Evolutionary conservation across 2,329 filamentous ascomycete genomes (phyloP).

Genomic region (Mycocentrospora acerina): DNA sequence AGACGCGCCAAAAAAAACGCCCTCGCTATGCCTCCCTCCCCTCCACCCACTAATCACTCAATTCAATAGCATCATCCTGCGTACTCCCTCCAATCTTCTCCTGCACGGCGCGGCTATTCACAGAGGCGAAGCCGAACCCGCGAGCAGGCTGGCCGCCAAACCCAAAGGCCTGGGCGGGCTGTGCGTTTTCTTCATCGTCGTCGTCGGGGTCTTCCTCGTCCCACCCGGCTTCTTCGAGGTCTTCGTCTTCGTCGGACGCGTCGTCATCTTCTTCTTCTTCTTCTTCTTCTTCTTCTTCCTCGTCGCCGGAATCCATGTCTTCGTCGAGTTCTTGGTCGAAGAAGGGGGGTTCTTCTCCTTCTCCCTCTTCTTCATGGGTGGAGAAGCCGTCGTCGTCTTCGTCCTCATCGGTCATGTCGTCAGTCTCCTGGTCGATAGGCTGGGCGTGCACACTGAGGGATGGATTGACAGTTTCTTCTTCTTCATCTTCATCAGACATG

Average conservation of each 20-base stretch:
- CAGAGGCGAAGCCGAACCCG: too few relatives aligned
- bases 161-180: constrained; percentile 3
- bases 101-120: neutral
- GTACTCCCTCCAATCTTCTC: constrained; percentile 23
- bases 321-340: constrained; percentile 1
- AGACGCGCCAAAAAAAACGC: too few relatives aligned
- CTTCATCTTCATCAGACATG: too few relatives aligned
- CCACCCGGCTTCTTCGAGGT: constrained; percentile 6
- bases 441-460: too few relatives aligned
- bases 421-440: too few relatives aligned
- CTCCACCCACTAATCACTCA: constrained; percentile 25
- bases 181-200: constrained; percentile 11
- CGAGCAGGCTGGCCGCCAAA: too few relatives aligned
- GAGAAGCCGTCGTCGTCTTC: too few relatives aligned
- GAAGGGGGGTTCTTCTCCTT: too few relatives aligned
- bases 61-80: constrained; percentile 38
- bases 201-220: constrained; percentile 13
- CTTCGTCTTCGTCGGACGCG: constrained; percentile 5
- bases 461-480: too few relatives aligned
- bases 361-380: too few relatives aligned
- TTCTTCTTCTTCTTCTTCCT: constrained; percentile 8
- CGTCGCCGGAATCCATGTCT: constrained; percentile 8
- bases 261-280: constrained; percentile 11
- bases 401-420: constrained; percentile 9
- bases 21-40: too few relatives aligned